phyloP scores from a whole-genome alignment of 164 flowering plant species.

The Stephania yunnanensis region DNA sequence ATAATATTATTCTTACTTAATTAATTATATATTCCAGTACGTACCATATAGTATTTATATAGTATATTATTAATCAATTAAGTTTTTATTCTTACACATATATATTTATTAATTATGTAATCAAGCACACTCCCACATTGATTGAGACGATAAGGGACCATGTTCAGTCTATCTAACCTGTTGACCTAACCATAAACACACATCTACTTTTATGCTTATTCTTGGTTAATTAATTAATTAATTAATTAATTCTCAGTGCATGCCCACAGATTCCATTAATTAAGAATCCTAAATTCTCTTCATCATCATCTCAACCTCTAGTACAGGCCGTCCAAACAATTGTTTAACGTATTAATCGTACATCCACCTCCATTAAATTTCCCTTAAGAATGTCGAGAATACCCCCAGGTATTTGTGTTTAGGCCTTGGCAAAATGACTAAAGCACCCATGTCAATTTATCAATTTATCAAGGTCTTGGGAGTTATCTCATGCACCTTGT shows the following conservation, averaged over 20 bases:
- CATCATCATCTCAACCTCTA: background rate
- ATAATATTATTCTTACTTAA: too few relatives aligned
- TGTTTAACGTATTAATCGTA: background rate
- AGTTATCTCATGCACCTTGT: too few relatives aligned
- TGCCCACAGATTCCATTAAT: background rate
- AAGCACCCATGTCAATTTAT: too few relatives aligned
- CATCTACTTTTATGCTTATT: background rate
- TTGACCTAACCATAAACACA: background rate
- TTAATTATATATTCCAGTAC: too few relatives aligned
- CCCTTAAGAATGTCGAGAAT: background rate
- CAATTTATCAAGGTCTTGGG: too few relatives aligned
- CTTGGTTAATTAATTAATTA: background rate
- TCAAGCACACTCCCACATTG: background rate
- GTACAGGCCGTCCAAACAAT: background rate
- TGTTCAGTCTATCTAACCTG: constrained; percentile 2
- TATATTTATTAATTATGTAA: background rate
- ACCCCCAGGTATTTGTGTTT: background rate
- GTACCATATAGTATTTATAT: too few relatives aligned
- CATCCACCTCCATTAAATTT: background rate
- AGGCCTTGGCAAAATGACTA: too few relatives aligned
- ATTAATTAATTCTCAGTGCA: background rate
- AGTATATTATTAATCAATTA: background rate
- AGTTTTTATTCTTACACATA: background rate
- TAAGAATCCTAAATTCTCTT: background rate
- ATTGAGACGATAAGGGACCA: background rate